A percentile compares a stretch with the other conserved stretches of the same genome.
Evolutionary conservation across 176 grass and related monocot genomes (phyloP).

Genomic region (Eremochloa ophiuroides): DNA sequence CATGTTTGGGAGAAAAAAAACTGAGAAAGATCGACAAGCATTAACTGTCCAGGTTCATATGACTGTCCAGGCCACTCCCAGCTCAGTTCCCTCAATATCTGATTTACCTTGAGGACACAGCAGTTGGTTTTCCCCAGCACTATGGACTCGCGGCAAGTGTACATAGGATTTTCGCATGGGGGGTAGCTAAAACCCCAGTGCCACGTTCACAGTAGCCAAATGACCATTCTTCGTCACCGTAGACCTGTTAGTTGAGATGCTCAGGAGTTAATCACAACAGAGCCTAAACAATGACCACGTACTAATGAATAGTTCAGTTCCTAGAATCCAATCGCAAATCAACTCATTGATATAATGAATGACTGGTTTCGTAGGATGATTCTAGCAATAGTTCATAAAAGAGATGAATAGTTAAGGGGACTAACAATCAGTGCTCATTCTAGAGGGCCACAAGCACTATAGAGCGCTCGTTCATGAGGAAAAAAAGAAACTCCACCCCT

Average conservation of each 20-base stretch:
- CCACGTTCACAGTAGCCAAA: constrained; percentile 57
- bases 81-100: constrained; percentile 45
- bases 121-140: constrained; percentile 51
- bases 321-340: neutral
- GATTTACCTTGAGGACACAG: constrained; percentile 44
- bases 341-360: neutral
- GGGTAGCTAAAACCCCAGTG: constrained; percentile 53
- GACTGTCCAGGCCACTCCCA: constrained; percentile 48
- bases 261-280: neutral
- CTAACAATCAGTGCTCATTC: neutral
- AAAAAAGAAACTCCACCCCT: too few relatives aligned
- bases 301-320: neutral
- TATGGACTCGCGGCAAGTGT: constrained; percentile 50
- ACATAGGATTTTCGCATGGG: constrained; percentile 52
- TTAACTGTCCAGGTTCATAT: too few relatives aligned
- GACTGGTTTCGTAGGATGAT: neutral
- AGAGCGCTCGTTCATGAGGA: too few relatives aligned
- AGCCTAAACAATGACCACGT: neutral
- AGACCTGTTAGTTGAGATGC: constrained; percentile 23
- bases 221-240: constrained; percentile 64
- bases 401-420: neutral
- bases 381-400: neutral
- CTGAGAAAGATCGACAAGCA: too few relatives aligned
- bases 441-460: too few relatives aligned
- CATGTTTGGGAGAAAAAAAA: too few relatives aligned